Base-by-base conservation (phyloP, 495 filamentous ascomycete genomes). In the Podospora pseudopauciseta region DNA sequence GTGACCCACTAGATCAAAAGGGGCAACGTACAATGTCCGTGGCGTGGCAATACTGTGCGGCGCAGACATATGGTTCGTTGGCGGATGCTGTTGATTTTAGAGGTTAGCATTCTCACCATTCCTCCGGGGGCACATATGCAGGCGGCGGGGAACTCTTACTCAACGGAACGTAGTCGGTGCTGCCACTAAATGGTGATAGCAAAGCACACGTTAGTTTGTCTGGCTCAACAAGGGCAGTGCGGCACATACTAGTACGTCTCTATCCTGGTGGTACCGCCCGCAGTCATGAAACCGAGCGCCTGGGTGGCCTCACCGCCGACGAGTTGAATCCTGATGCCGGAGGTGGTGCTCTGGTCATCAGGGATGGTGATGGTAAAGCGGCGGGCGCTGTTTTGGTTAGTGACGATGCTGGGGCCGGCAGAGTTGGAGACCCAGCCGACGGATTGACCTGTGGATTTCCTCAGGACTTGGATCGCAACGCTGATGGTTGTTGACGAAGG, bases 1-100 rank as follows among this genome's bases (percentile, higher is more conserved):
- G 18, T 18, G 16, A 54, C 4, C 4, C 34, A 23, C 4, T 4
- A 18, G 5, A 11, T 23, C 23, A 32, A 27, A 15, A 23, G 18
- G 20, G 18, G 44, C n/a, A 19, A n/a, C 68, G 56, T 66, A 70
- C 68, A 59, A 70, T 70, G 18, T 70, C 68, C 5, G 65, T 27
- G 4, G 63, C 68, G 55, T 61, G 61, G 19, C n/a, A 56, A 44
- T 15, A 55, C 59, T 5, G 16, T 3, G 54, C 65, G 1, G 6
- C 5, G 7, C 34, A 18, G 7, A 57, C 60, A 13, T 65, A 65
- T 23, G 7, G 18, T 2, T 60, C 64, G 30, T 49, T n/a, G 15
- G 68, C 60, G 19, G 68, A 32, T 23, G 68, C 68, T 70, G n/a
- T 5, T 32, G 4, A 13, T 49, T 49, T 49, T 11, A 49, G 2